Percentiles rank a stretch among this genome's conserved stretches.
phyloP scores from a whole-genome alignment of 352 stramenopile genomes.

The Globisporangium carolinianum region DNA sequence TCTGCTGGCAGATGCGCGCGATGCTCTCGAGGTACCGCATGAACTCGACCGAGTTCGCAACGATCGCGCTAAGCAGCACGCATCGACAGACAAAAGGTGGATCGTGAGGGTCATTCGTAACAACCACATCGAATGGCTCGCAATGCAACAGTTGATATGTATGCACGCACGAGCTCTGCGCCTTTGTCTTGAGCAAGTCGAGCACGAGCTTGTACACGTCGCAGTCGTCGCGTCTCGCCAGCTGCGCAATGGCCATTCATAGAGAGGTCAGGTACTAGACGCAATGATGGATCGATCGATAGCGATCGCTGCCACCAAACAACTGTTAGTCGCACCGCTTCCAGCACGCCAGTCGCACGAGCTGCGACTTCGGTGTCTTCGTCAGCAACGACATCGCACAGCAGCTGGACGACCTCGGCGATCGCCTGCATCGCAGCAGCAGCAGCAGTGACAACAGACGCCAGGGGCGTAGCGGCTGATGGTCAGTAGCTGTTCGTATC shows the following conservation, averaged over 20 bases:
- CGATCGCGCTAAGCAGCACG: constrained; percentile 23
- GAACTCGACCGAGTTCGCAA: constrained; percentile 56
- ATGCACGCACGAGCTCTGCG: constrained; percentile 31
- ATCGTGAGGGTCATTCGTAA: neutral
- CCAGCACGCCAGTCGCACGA: constrained; percentile 51
- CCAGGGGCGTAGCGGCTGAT: too few relatives aligned
- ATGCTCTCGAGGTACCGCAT: constrained; percentile 77
- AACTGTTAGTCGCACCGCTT: constrained; percentile 28
- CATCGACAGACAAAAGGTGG: neutral
- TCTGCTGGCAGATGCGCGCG: constrained; percentile 49
- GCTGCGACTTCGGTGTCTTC: constrained; percentile 66
- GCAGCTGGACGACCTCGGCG: constrained; percentile 34
- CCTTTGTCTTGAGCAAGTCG: constrained; percentile 36
- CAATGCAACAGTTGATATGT: neutral
- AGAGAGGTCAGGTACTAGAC: neutral
- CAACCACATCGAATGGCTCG: neutral
- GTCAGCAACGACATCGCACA: constrained; percentile 56
- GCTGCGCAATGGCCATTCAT: too few relatives aligned
- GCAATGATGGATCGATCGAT: neutral
- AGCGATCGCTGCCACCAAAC: neutral
- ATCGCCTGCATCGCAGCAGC: constrained; percentile 26
- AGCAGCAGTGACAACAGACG: too few relatives aligned
- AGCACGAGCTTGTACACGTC: constrained; percentile 42
- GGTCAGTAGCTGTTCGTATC: too few relatives aligned
- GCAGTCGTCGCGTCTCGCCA: constrained; percentile 1